Evolutionary conservation across 2,329 filamentous ascomycete genomes (phyloP).

Genomic region (Sclerotinia trifoliorum): DNA sequence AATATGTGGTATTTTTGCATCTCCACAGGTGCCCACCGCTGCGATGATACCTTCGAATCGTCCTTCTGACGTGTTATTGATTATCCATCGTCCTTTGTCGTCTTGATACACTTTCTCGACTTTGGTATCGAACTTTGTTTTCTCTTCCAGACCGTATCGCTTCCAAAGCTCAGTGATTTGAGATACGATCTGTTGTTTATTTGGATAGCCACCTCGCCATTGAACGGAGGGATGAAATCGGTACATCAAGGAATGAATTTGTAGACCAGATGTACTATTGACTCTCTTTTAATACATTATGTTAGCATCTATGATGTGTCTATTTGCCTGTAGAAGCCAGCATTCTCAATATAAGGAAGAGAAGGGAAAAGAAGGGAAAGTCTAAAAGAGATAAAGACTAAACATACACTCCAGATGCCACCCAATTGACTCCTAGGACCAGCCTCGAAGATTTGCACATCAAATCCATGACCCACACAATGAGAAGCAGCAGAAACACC

Average conservation of each 20-base stretch:
- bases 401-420: conserved; percentile 74
- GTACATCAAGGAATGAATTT: conserved; percentile 86
- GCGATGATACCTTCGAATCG: conserved; percentile 77
- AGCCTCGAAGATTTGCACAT: conserved; percentile 76
- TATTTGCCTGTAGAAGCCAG: rapidly evolving
- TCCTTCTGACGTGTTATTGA: conserved; percentile 70
- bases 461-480: conserved; percentile 81
- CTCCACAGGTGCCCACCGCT: conserved; percentile 77
- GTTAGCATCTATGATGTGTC: neutral
- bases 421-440: conserved; percentile 65
- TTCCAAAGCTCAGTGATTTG: conserved; percentile 74
- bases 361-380: neutral
- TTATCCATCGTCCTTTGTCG: conserved; percentile 67
- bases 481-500: conserved; percentile 78
- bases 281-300: conserved; percentile 53
- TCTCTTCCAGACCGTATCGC: conserved; percentile 66
- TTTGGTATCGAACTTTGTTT: conserved; percentile 68
- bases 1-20: conserved; percentile 70
- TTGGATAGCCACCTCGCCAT: conserved; percentile 75
- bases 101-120: conserved; percentile 71
- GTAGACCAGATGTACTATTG: conserved; percentile 77
- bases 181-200: conserved; percentile 70
- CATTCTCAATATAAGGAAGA: neutral
- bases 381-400: conserved; percentile 22
- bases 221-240: conserved; percentile 78